These are phyloP conservation scores for Agrocybe pediades DNA, from an alignment of 768 basidiomycete species.

Conservation along the genomic window DNA sequence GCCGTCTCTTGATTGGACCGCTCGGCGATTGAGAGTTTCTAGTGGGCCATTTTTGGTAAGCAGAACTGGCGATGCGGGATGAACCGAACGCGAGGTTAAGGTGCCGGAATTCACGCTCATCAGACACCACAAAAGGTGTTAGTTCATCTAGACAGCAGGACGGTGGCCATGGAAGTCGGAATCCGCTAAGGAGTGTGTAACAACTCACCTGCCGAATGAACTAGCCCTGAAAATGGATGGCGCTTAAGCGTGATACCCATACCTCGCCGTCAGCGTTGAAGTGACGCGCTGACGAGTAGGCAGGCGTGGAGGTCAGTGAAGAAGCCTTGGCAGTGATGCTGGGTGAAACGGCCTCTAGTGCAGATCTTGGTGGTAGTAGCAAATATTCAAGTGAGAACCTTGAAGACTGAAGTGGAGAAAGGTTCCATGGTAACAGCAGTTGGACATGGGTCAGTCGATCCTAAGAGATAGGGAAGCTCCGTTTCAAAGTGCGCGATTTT, in stretches of 20 bases:
- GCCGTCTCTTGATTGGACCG: slow-evolving; percentile 81
- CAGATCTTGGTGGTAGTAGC: slow-evolving; percentile 90
- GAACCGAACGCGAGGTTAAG: slow-evolving; percentile 74
- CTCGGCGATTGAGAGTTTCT: slow-evolving; percentile 82
- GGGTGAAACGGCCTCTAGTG: slow-evolving; percentile 70
- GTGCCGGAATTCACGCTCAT: slow-evolving; percentile 83
- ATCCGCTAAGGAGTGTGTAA: slow-evolving; percentile 28
- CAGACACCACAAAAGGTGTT: slow-evolving; percentile 86
- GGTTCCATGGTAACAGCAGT: slow-evolving; percentile 87
- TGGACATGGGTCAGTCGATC: slow-evolving; percentile 87
- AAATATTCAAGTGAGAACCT: slow-evolving; percentile 87
- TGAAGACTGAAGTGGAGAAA: slow-evolving; percentile 89
- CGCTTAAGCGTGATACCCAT: slow-evolving; percentile 86
- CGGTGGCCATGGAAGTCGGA: slow-evolving; percentile 18
- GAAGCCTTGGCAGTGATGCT: slow-evolving; percentile 74
- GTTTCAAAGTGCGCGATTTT: slow-evolving; percentile 68
- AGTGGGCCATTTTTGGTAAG: slow-evolving; percentile 81
- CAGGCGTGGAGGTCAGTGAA: slow-evolving; percentile 77
- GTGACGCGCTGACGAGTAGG: slow-evolving; percentile 76
- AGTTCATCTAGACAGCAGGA: slow-evolving; percentile 64
- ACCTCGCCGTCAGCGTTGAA: slow-evolving; percentile 77
- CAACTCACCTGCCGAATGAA: slow-evolving; percentile 91
- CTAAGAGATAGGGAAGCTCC: slow-evolving; percentile 78
- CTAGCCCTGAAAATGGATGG: slow-evolving; percentile 92
- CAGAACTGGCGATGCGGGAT: slow-evolving; percentile 71